Base-by-base conservation (phyloP, 2,329 filamentous ascomycete species). In the Xylaria multiplex region DNA sequence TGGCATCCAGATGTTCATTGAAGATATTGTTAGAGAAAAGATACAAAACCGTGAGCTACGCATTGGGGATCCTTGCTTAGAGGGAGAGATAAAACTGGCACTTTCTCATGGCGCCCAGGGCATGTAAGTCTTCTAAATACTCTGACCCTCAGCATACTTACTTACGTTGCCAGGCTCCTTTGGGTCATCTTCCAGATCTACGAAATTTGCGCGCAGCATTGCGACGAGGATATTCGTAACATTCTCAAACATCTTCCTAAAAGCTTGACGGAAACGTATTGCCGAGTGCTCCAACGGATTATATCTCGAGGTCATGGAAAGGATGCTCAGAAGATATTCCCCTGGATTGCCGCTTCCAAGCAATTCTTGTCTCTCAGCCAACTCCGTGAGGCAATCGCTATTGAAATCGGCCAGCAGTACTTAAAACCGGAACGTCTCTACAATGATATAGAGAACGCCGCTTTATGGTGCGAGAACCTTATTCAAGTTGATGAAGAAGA, bases 381-480 rank as follows among this genome's bases (percentile, higher is more conserved):
- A 65, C 69, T 83, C 1, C 71, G 69, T 5, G 80, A 82, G 59
- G 78, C 75, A 2, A 73, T 81, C 40, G 69, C 76, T 2, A 74
- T 81, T 24, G 73, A 79, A 49, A 73, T 80, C 42, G 71, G 71
- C 22, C 72, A 75, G 50, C 48, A 57, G 16, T 70, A 70, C 43
- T 74, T 67, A 1, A 73, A 68, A 6, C 66, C 66, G 7, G 75
- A 72, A 5, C 68, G 72, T 11, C 65, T 70, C 1, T 64, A 69
- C 32, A 79, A 77, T 35, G 67, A 74, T 11, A 73, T 78, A 2
- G 42, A 73, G 0, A 70, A 65, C 6, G 65, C 70, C 27, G 19
- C 42, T 14, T 64, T 46, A 3, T 66, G 52, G 43, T 71, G 70
- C 46, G 63, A 69, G 46, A 71, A 71, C 45, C 59, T 73, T 9